These are phyloP conservation scores for Amoeboaphelidium protococcarum DNA, from an alignment of 371 early-diverging fungal genomes.

Conservation along the genomic window DNA sequence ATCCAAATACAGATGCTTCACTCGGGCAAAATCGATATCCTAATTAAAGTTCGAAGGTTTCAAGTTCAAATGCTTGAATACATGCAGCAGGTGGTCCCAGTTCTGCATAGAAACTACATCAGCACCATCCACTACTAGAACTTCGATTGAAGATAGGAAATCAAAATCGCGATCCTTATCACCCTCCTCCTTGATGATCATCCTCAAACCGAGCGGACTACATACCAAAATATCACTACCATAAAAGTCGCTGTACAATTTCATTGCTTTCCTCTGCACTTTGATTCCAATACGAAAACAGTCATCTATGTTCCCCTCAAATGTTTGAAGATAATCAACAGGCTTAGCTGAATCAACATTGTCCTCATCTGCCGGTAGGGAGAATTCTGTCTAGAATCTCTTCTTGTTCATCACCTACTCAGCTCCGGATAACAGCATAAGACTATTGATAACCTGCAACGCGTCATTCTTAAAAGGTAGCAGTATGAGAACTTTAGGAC, in stretches of 20 bases:
- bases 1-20: slow-evolving; percentile 60
- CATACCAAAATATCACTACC: slow-evolving; percentile 68
- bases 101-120: slow-evolving; percentile 83
- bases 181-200: slow-evolving; percentile 52
- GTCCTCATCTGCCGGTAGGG: slow-evolving; percentile 14
- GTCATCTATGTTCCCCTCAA: slow-evolving; percentile 84
- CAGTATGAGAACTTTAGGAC: slow-evolving; percentile 70
- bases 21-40: slow-evolving; percentile 79
- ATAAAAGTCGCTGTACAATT: slow-evolving; percentile 64
- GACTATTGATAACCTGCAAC: slow-evolving; percentile 37
- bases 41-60: slow-evolving; percentile 66
- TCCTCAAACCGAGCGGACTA: slow-evolving; percentile 69
- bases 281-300: slow-evolving; percentile 79
- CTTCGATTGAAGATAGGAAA: slow-evolving; percentile 70
- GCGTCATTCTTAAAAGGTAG: slow-evolving; percentile 64
- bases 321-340: slow-evolving; percentile 48
- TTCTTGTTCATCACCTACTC: slow-evolving; percentile 58
- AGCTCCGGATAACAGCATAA: slow-evolving; percentile 43
- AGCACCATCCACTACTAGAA: slow-evolving; percentile 59
- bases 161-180: slow-evolving; percentile 69
- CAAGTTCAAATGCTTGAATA: slow-evolving; percentile 50
- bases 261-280: slow-evolving; percentile 52
- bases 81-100: slow-evolving; percentile 74
- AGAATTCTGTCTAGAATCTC: slow-evolving; percentile 49
- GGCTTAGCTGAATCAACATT: slow-evolving; percentile 4